phyloP scores from a whole-genome alignment of 306 rosid species.

The Boehmeria nivea region DNA sequence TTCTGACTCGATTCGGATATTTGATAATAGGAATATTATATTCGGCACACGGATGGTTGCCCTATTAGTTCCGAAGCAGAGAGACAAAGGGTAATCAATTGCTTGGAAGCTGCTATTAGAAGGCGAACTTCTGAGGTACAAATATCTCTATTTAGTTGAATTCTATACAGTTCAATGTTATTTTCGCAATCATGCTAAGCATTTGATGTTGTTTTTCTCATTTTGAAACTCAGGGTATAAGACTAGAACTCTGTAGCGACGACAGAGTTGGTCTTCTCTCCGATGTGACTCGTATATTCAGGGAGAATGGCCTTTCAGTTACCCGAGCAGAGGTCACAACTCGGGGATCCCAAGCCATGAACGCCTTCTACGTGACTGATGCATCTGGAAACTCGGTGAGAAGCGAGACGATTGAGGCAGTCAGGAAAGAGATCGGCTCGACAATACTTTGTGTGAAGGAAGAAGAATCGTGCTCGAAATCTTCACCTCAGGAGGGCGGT shows the following conservation, averaged over 20 bases:
- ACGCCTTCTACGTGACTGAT: conserved; percentile 80
- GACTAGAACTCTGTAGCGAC: conserved; percentile 77
- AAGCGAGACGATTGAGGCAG: conserved; percentile 81
- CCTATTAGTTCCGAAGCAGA: conserved; percentile 89
- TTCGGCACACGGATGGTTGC: conserved; percentile 82
- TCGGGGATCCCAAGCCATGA: conserved; percentile 69
- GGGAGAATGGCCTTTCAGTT: conserved; percentile 93
- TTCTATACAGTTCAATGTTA: not conserved
- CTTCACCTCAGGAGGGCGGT: conserved; percentile 52
- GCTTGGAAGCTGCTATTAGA: conserved; percentile 91
- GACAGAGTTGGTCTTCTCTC: conserved; percentile 88
- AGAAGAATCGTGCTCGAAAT: conserved; percentile 39
- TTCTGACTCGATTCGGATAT: conserved; percentile 2
- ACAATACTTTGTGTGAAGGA: conserved; percentile 62
- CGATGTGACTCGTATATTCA: conserved; percentile 88
- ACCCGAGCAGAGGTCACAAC: conserved; percentile 88
- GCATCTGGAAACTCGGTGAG: conserved; percentile 73
- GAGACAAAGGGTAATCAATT: conserved; percentile 86
- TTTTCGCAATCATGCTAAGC: not conserved
- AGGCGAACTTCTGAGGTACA: conserved; percentile 84
- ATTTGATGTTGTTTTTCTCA: not conserved
- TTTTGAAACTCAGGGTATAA: conserved; percentile 65
- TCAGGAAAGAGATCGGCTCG: conserved; percentile 75
- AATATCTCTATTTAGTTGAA: not conserved
- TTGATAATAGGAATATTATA: conserved; percentile 65